A percentile compares a stretch with the other conserved stretches of the same genome.
phyloP scores from a whole-genome alignment of 2,329 filamentous ascomycete species.

The Aspergillus amoenus region DNA sequence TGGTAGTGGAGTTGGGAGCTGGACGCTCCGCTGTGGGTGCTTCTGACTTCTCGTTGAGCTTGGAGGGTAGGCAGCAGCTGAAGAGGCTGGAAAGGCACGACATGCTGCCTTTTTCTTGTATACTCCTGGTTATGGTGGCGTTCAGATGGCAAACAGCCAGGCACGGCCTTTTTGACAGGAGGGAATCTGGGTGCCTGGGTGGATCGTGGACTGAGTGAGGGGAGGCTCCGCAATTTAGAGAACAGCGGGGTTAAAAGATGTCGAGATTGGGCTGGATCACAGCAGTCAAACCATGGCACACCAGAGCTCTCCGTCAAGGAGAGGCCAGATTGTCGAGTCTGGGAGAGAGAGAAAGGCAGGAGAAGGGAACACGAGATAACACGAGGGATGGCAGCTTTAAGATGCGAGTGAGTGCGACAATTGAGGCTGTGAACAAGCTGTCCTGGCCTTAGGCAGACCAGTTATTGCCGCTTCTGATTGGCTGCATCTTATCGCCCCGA shows the following conservation, averaged over 20 bases:
- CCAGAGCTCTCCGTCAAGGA: neutral
- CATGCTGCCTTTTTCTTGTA: neutral
- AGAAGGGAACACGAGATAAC: conserved; percentile 5
- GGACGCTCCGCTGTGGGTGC: neutral
- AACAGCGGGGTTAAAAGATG: no score
- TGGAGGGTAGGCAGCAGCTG: conserved; percentile 9
- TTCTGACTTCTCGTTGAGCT: neutral
- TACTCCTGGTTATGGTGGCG: neutral
- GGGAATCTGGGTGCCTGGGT: conserved; percentile 10
- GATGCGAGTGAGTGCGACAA: neutral
- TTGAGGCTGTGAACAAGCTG: conserved; percentile 15
- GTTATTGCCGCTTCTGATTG: conserved; percentile 1
- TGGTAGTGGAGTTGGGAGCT: neutral
- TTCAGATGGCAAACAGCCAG: neutral
- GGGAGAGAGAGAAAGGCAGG: neutral
- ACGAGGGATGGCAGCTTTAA: conserved; percentile 6
- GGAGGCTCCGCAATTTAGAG: neutral
- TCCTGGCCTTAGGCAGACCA: conserved; percentile 9
- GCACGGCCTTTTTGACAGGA: neutral
- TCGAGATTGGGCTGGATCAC: neutral
- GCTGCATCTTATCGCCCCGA: conserved; percentile 1
- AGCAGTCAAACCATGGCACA: neutral
- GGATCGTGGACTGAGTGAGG: neutral
- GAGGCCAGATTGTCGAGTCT: conserved; percentile 1
- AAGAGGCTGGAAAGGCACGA: conserved; percentile 7